Conservation (phyloP, 73 alveolate genomes). For the Tetrahymena thermophila region DNA sequence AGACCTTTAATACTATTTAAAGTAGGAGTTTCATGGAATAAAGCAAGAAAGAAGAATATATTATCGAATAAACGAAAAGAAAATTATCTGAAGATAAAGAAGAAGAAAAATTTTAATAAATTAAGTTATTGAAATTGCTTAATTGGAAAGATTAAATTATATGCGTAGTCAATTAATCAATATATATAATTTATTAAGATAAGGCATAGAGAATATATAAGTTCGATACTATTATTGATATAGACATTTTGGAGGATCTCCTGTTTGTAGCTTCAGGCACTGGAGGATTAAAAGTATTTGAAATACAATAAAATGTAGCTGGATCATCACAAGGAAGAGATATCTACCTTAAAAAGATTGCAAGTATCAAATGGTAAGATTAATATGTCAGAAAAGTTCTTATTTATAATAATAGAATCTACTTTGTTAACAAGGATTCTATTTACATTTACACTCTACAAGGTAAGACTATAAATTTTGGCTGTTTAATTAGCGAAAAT, state of each 20-base stretch:
- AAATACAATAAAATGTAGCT: not conserved
- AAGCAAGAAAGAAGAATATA: not conserved
- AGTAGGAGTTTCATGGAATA: too few species aligned
- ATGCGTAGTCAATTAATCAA: not conserved
- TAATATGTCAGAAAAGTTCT: not conserved
- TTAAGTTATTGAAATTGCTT: not conserved
- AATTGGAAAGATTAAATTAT: not conserved
- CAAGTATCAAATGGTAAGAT: not conserved
- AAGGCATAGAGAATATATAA: not conserved
- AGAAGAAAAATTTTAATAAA: not conserved
- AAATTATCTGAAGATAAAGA: not conserved
- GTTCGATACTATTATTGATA: not conserved
- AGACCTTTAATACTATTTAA: not conserved
- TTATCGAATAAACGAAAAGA: not conserved
- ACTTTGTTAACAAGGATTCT: not conserved
- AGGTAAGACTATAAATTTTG: not conserved
- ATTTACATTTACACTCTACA: not conserved
- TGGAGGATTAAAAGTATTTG: not conserved
- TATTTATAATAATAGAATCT: not conserved
- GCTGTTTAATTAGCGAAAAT: not conserved
- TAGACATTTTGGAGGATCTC: not conserved
- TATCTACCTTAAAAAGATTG: not conserved
- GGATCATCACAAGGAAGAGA: not conserved
- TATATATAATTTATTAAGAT: not conserved
- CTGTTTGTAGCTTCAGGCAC: not conserved